Evolutionary conservation across 495 filamentous ascomycete genomes (phyloP), one percentile per base, ranked within the genome.

Genomic region (Opeltia flavorubescens): DNA sequence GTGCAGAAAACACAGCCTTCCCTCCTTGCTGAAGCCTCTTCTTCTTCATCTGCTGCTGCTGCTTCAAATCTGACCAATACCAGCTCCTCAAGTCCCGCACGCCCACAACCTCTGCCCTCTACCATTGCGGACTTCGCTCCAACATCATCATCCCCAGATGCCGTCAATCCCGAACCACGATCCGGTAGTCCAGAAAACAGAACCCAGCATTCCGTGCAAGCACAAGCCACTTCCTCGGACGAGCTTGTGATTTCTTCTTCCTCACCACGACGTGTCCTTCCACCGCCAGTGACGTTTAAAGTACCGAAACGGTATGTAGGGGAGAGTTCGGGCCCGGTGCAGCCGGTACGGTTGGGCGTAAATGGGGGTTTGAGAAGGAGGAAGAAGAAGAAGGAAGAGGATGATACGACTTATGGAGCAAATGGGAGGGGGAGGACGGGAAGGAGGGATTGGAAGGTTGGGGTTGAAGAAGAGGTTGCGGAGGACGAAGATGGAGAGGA

Each of bases 241-340:
- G 39, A 6, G 29, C 6, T 31, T 6, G 29, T 31, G 6, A 31
- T 31, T 13, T 13, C 6, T 8, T n/a, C 34, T 17, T 33, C 28
- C 17, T 36, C 52, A 1, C 44, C 36, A 6, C n/a, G 30, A 5
- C 27, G 30, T 25, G 15, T 45, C 18, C 29, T 28, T 4, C 23
- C 5, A 0, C 8, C 21, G 9, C 21, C n/a, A 20, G 23, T 49
- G 17, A 26, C 49, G 2, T 55, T 55, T 25, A 43, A 30, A 0
- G 31, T 17, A 3, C 53, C 53, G 11, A 33, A 45, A 0, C 33
- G 49, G 6, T 55, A 52, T 28, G 23, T 23, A 4, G 50, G 50
- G 0, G 13, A 23, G 3, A 21, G 15, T 11, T 24, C 33, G 2
- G 5, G 5, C 12, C 13, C 34, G 17, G 24, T 23, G 3, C 35